phyloP scores from a whole-genome alignment of 208 protist genomes.

The Acanthamoeba lenticulata region DNA sequence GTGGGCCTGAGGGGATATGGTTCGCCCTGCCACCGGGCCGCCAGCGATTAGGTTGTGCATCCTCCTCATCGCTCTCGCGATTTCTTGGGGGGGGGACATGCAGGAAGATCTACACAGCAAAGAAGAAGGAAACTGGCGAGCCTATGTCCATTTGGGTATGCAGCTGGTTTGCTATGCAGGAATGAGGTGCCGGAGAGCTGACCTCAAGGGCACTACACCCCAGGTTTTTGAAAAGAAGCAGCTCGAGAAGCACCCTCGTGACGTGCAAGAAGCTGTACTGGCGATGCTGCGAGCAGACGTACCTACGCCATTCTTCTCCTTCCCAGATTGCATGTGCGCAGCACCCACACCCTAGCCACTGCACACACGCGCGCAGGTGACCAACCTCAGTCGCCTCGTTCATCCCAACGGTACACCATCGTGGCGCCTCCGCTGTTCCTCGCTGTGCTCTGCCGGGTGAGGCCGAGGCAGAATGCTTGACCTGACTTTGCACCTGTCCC shows the following conservation, averaged over 20 bases:
- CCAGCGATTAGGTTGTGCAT: not conserved
- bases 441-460: no score
- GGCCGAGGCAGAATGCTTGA: no score
- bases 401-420: not conserved
- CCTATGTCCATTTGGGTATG: slow-evolving; percentile 13
- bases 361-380: not conserved
- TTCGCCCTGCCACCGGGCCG: not conserved
- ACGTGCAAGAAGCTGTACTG: not conserved
- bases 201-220: not conserved
- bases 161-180: not conserved
- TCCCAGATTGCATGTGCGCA: not conserved
- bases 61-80: not conserved
- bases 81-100: not conserved
- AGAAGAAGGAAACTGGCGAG: slow-evolving; percentile 27
- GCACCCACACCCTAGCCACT: no score
- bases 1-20: not conserved
- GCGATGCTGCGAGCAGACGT: not conserved
- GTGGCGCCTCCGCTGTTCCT: not conserved
- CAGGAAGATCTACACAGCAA: slow-evolving; percentile 37
- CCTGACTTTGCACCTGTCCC: not conserved
- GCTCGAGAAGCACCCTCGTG: not conserved
- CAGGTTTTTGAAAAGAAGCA: not conserved
- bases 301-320: not conserved
- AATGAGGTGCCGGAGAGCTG: not conserved
- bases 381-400: not conserved